Evolutionary conservation across 2,329 filamentous ascomycete species (phyloP).

Genomic region (Hymenoscyphus occultus): DNA sequence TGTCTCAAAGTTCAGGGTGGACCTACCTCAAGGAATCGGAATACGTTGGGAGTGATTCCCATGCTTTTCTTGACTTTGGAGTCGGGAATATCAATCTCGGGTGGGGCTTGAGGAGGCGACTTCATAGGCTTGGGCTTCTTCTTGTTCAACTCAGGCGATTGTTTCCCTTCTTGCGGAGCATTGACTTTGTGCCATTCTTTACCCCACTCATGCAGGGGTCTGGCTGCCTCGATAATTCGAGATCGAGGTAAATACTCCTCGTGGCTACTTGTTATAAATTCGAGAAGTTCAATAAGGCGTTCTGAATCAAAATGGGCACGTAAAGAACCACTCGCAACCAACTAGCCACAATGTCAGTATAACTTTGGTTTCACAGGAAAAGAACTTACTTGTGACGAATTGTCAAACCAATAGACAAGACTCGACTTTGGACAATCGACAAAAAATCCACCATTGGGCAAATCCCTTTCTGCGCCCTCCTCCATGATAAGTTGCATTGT

Average conservation of each 20-base stretch:
- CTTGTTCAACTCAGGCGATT: constrained; percentile 65
- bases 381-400: constrained; percentile 70
- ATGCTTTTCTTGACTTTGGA: constrained; percentile 54
- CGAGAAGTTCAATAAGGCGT: constrained; percentile 79
- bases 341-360: constrained; percentile 45
- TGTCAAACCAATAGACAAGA: constrained; percentile 86
- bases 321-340: constrained; percentile 74
- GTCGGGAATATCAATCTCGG: constrained; percentile 59
- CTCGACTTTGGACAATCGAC: constrained; percentile 75
- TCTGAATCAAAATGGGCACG: constrained; percentile 75
- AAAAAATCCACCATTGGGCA: constrained; percentile 64
- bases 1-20: not conserved
- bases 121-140: constrained; percentile 61
- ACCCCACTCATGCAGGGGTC: constrained; percentile 60
- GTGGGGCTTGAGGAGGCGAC: constrained; percentile 56
- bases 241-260: constrained; percentile 80
- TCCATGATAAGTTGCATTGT: constrained; percentile 86
- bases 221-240: constrained; percentile 58
- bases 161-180: constrained; percentile 49
- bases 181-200: constrained; percentile 65
- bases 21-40: constrained; percentile 61
- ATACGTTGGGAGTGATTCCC: constrained; percentile 59
- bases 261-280: constrained; percentile 73
- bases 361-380: not conserved
- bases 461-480: constrained; percentile 53